Evolutionary conservation across 768 basidiomycete species (phyloP).

Genomic region (Russula sp.): DNA sequence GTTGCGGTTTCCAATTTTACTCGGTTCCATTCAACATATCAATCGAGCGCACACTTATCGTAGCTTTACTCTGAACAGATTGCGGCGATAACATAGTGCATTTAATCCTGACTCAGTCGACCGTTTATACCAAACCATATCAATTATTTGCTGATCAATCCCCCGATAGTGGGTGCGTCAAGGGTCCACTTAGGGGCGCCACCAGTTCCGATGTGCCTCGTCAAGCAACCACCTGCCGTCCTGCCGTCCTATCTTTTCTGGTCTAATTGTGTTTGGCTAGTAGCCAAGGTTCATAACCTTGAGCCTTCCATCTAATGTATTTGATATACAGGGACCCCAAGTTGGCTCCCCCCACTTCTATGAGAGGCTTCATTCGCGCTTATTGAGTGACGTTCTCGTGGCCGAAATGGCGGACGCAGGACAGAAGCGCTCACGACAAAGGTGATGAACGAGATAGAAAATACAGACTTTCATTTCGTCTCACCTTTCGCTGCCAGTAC

Average conservation of each 20-base stretch:
- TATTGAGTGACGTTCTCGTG: not conserved
- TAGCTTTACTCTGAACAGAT: not conserved
- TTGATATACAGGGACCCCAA: not conserved
- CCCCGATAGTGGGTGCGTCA: not conserved
- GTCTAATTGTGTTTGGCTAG: not conserved
- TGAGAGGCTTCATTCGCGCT: not conserved
- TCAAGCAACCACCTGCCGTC: not conserved
- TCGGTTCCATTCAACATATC: not conserved
- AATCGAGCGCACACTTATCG: not conserved
- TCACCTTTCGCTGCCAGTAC: not conserved
- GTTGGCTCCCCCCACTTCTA: not conserved
- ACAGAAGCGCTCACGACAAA: not conserved
- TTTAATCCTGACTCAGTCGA: not conserved
- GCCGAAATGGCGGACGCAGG: not conserved
- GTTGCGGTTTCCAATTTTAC: not conserved
- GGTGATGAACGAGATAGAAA: not conserved
- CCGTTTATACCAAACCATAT: not conserved
- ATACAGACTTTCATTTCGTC: not conserved
- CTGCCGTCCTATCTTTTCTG: not conserved
- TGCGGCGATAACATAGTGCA: not conserved
- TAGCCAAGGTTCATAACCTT: not conserved
- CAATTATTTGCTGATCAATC: not conserved
- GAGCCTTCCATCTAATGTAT: not conserved
- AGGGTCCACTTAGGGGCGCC: not conserved
- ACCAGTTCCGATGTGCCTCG: not conserved